Percentiles rank a stretch among this genome's conserved stretches.
Conservation (phyloP, 495 filamentous ascomycete species). For the Margaritispora aquatica region DNA sequence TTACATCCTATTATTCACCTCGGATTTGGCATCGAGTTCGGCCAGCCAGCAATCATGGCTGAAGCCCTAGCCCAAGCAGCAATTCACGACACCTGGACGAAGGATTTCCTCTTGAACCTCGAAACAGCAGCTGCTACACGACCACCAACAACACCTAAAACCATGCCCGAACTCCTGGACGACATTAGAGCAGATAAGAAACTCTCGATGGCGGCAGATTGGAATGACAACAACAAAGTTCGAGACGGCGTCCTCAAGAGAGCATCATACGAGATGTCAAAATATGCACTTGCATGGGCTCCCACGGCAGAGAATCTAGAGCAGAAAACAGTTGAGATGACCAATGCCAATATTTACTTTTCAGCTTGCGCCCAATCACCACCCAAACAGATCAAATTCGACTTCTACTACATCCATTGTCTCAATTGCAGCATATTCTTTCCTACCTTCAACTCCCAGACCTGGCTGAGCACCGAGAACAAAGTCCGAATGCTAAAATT, state of each 20-base stretch:
- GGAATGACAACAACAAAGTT: constrained; percentile 55
- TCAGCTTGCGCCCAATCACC: constrained; percentile 56
- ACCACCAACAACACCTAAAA: constrained; percentile 31
- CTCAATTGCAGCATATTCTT: constrained; percentile 60
- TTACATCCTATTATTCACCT: constrained; percentile 82
- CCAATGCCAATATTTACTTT: constrained; percentile 57
- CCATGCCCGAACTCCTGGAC: constrained; percentile 51
- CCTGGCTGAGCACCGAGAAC: constrained; percentile 32
- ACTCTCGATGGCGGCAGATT: constrained; percentile 41
- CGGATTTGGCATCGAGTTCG: constrained; percentile 76
- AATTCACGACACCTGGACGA: constrained; percentile 49
- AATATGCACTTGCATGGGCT: constrained; percentile 41
- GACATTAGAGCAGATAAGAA: constrained; percentile 50
- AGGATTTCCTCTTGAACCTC: constrained; percentile 39
- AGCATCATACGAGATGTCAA: constrained; percentile 56
- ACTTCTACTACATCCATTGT: constrained; percentile 78
- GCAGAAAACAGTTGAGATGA: constrained; percentile 71
- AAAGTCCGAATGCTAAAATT: constrained; percentile 59
- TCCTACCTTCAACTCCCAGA: constrained; percentile 39
- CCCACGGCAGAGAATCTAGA: constrained; percentile 51
- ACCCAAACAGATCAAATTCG: constrained; percentile 59
- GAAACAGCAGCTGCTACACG: constrained; percentile 42
- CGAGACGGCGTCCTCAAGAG: constrained; percentile 57
- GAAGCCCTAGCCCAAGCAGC: constrained; percentile 73
- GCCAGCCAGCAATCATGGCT: constrained; percentile 73